Percentiles rank a stretch among this genome's conserved stretches.
Conservation (phyloP, 805 yeast genomes). For the Wickerhamomyces rabaulensis region DNA sequence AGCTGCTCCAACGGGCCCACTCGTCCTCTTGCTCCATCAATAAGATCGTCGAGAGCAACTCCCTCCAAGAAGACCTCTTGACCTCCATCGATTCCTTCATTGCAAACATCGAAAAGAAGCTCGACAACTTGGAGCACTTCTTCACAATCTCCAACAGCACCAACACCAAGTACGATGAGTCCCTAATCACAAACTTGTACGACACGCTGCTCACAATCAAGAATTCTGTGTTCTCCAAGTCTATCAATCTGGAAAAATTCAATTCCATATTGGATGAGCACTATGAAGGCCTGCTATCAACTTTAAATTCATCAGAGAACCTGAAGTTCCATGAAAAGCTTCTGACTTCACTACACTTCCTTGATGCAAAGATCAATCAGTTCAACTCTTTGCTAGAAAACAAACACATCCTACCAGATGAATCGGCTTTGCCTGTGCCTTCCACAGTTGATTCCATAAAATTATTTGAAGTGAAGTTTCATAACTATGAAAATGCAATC, state of each 20-base stretch:
- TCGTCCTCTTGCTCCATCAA: slow-evolving; percentile 21
- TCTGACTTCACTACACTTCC: slow-evolving; percentile 30
- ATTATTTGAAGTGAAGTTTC: slow-evolving; percentile 30
- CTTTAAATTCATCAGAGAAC: slow-evolving; percentile 16
- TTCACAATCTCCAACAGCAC: slow-evolving; percentile 9
- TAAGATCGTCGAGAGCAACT: slow-evolving; percentile 20
- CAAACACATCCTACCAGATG: slow-evolving; percentile 13
- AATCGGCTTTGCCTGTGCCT: slow-evolving; percentile 9
- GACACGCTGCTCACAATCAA: slow-evolving; percentile 23
- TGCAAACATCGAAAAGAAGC: slow-evolving; percentile 20
- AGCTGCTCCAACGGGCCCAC: slow-evolving; percentile 19
- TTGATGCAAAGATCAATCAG: slow-evolving; percentile 36
- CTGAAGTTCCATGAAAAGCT: slow-evolving; percentile 28
- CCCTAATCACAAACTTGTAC: slow-evolving; percentile 21
- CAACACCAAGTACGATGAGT: slow-evolving; percentile 7
- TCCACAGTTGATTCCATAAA: slow-evolving; percentile 18
- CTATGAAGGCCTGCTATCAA: slow-evolving; percentile 19
- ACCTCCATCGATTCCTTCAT: slow-evolving; percentile 20
- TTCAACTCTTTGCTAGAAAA: slow-evolving; percentile 28
- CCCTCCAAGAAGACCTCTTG: slow-evolving; percentile 18
- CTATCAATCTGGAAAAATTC: slow-evolving; percentile 19
- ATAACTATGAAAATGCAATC: slow-evolving; percentile 43
- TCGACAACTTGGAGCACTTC: slow-evolving; percentile 20
- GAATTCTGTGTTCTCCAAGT: slow-evolving; percentile 18
- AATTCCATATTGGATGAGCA: slow-evolving; percentile 22